Conservation (phyloP, 2,329 filamentous ascomycete genomes). For the Penicillium sp. region DNA sequence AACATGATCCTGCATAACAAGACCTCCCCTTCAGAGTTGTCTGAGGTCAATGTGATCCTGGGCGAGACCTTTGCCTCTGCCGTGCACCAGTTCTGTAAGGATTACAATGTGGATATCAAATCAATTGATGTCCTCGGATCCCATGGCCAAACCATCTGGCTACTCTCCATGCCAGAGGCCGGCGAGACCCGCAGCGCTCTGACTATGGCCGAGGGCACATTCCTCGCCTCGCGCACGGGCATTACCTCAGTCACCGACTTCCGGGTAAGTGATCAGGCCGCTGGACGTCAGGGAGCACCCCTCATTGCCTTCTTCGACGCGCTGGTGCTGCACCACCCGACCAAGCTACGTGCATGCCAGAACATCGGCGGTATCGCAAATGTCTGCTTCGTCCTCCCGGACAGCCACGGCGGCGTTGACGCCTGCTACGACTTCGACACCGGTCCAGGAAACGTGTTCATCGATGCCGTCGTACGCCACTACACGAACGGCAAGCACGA, state of each 20-base stretch:
- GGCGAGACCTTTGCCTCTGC: conserved; percentile 50
- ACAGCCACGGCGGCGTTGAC: conserved; percentile 20
- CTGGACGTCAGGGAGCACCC: conserved; percentile 49
- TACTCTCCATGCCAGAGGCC: conserved; percentile 45
- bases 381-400: conserved; percentile 42
- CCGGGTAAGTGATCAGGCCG: conserved; percentile 48
- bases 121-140: conserved; percentile 50
- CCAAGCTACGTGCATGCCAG: conserved; percentile 51
- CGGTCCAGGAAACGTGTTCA: conserved; percentile 50
- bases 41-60: conserved; percentile 50
- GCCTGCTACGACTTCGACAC: conserved; percentile 48
- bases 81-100: conserved; percentile 43
- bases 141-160: conserved; percentile 53
- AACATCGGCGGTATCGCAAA: conserved; percentile 56
- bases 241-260: conserved; percentile 54
- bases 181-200: conserved; percentile 43
- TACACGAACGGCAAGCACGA: conserved; percentile 45
- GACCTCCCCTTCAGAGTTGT: conserved; percentile 47
- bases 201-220: conserved; percentile 51
- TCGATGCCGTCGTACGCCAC: conserved; percentile 49
- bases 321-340: conserved; percentile 49
- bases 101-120: conserved; percentile 37
- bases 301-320: conserved; percentile 52
- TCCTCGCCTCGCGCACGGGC: conserved; percentile 48
- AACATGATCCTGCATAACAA: conserved; percentile 49